Evolutionary conservation across 2,329 filamentous ascomycete genomes (phyloP).

Genomic region (Beauveria pseudobassiana): DNA sequence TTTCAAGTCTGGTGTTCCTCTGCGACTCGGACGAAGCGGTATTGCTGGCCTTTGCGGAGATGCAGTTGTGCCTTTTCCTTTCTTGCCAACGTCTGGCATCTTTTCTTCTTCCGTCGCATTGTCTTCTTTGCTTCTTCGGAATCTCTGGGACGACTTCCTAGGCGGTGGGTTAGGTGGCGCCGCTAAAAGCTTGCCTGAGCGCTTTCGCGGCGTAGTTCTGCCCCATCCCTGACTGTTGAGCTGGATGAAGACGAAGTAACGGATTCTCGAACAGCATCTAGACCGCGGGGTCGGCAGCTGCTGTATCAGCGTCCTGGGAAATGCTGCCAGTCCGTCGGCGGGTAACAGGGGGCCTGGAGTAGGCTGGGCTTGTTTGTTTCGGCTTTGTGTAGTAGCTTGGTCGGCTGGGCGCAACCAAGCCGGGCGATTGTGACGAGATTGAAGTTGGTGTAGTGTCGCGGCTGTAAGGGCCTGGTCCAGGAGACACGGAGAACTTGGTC

Average conservation of each 20-base stretch:
- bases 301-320: constrained; percentile 41
- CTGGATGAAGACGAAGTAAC: constrained; percentile 65
- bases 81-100: constrained; percentile 18
- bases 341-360: constrained; percentile 53
- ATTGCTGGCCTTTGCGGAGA: constrained; percentile 15
- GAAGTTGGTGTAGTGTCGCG: constrained; percentile 73
- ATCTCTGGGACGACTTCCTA: constrained; percentile 54
- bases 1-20: constrained; percentile 57
- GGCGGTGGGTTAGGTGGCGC: constrained; percentile 54
- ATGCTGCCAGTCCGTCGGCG: constrained; percentile 49
- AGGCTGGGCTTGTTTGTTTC: constrained; percentile 47
- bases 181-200: constrained; percentile 34
- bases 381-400: constrained; percentile 35
- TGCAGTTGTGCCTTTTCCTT: constrained; percentile 20
- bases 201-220: constrained; percentile 35
- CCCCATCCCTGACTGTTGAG: constrained; percentile 56
- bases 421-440: constrained; percentile 66
- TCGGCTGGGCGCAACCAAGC: constrained; percentile 43
- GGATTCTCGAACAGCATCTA: constrained; percentile 62
- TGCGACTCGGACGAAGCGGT: constrained; percentile 52
- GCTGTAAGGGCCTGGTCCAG: constrained; percentile 62
- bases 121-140: constrained; percentile 27
- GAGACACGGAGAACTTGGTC: constrained; percentile 67
- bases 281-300: constrained; percentile 43
- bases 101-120: constrained; percentile 29